Percentiles rank a stretch among this genome's conserved stretches.
These are phyloP conservation scores for Coccomyxa sp. DNA, from an alignment of 139 green algal genomes.

Conservation along the genomic window DNA sequence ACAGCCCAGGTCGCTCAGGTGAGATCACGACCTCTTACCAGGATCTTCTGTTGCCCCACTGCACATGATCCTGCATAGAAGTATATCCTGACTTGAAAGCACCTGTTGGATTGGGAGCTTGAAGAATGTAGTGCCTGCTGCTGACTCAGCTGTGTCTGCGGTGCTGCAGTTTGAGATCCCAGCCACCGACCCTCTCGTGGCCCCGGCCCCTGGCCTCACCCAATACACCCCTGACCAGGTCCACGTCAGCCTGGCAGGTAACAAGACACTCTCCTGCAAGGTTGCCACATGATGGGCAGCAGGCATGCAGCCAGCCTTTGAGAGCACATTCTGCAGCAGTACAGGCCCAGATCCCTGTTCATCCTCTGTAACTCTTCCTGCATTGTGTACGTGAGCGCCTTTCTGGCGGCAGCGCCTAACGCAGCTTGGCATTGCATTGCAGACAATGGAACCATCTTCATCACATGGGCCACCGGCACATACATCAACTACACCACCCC, in stretches of 20 bases:
- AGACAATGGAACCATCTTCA: not conserved
- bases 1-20: no score
- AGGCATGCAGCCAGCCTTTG: not conserved
- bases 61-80: no score
- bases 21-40: no score
- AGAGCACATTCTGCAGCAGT: not conserved
- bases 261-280: no score
- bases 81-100: no score
- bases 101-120: no score
- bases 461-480: not conserved
- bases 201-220: not conserved
- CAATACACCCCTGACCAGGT: not conserved
- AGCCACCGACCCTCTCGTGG: not conserved
- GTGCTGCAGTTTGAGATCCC: conserved; percentile 1
- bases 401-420: no score
- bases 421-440: not conserved
- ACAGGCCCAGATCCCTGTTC: no score
- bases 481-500: not conserved
- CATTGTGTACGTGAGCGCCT: not conserved
- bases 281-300: no score
- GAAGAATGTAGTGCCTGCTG: no score
- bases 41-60: no score
- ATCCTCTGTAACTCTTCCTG: not conserved
- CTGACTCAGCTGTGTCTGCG: no score
- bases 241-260: not conserved